Evolutionary conservation across 345 rosid species (phyloP).

Genomic region (Anacardium occidentale): DNA sequence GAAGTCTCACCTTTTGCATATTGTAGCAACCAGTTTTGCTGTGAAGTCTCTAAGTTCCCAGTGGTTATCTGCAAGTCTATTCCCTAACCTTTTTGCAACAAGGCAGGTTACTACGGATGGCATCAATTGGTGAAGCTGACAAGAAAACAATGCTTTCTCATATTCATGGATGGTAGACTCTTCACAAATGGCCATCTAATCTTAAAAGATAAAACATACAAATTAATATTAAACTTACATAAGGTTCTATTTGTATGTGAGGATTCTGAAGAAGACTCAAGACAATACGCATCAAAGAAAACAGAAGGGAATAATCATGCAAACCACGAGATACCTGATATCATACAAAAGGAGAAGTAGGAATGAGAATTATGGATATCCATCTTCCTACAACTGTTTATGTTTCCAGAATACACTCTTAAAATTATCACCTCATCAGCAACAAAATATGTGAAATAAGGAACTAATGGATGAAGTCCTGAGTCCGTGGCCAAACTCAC

Average conservation of each 20-base stretch:
- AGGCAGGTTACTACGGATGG: slow-evolving; percentile 98
- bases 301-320: slow-evolving; percentile 72
- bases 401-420: slow-evolving; percentile 2
- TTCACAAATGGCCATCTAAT: slow-evolving; percentile 14
- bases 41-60: slow-evolving; percentile 97
- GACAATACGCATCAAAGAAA: slow-evolving; percentile 90
- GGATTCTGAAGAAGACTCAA: slow-evolving; percentile 84
- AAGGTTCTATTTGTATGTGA: slow-evolving; percentile 86
- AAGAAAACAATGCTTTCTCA: slow-evolving; percentile 38
- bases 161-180: slow-evolving; percentile 22
- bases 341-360: slow-evolving; percentile 21
- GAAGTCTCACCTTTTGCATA: slow-evolving; percentile 80
- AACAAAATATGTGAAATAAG: slow-evolving; percentile 86
- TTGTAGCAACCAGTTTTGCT: slow-evolving; percentile 71
- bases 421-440: slow-evolving; percentile 80
- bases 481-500: slow-evolving; percentile 92
- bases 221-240: slow-evolving; percentile 58
- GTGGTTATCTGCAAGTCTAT: slow-evolving; percentile 85
- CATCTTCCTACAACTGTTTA: background rate
- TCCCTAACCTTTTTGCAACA: slow-evolving; percentile 90
- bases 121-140: slow-evolving; percentile 98
- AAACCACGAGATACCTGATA: slow-evolving; percentile 89
- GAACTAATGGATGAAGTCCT: slow-evolving; percentile 96
- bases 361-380: slow-evolving; percentile 20
- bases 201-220: slow-evolving; percentile 12